Evolutionary conservation across 2,329 filamentous ascomycete genomes (phyloP).

Genomic region (Apiospora pterosperma): DNA sequence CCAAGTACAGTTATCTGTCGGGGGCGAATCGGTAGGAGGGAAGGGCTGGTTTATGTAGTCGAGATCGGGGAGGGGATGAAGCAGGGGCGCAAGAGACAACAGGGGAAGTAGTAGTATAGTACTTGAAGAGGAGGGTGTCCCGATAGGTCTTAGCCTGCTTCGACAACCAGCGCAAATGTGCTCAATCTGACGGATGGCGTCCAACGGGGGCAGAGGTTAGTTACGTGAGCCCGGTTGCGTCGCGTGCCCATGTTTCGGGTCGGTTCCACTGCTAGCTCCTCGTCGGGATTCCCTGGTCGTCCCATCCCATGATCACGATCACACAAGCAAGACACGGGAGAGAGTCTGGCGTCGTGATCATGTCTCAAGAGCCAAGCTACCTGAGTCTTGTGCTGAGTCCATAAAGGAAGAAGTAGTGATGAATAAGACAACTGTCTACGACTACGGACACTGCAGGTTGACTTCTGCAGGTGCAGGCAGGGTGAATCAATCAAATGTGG

Average conservation of each 20-base stretch:
- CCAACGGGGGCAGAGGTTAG: background rate
- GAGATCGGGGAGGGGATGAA: background rate
- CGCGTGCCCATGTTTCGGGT: background rate
- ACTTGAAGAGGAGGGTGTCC: background rate
- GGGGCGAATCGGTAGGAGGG: background rate
- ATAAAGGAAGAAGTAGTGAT: too few species aligned
- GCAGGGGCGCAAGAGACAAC: background rate
- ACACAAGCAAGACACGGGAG: too few species aligned
- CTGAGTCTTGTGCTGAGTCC: too few species aligned
- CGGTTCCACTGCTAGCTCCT: too few species aligned
- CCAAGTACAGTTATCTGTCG: background rate
- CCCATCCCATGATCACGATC: too few species aligned
- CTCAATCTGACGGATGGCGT: slow-evolving; percentile 21
- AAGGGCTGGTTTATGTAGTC: background rate
- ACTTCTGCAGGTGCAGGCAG: too few species aligned
- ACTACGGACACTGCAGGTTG: too few species aligned
- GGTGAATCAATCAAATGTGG: too few species aligned
- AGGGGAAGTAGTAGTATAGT: background rate
- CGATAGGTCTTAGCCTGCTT: background rate
- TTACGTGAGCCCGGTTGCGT: background rate
- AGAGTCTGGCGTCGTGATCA: too few species aligned
- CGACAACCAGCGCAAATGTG: slow-evolving; percentile 37
- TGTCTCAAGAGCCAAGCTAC: too few species aligned
- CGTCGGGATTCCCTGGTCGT: too few species aligned
- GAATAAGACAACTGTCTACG: too few species aligned